Evolutionary conservation across 306 rosid species (phyloP).

Genomic region (Geum urbanum): DNA sequence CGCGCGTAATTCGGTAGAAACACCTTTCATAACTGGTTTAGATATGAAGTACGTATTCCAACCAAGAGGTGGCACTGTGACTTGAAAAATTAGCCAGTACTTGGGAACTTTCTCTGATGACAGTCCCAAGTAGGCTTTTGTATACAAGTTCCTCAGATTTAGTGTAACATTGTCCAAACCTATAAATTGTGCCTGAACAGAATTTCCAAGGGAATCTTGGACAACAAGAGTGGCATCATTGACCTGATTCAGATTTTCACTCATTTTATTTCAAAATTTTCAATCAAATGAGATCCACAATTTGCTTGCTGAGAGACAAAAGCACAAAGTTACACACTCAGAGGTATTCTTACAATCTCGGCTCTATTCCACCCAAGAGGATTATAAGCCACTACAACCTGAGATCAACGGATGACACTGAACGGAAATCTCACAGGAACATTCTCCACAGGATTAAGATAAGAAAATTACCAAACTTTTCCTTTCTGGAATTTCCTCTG

Average conservation of each 20-base stretch:
- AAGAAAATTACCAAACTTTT: constrained; percentile 56
- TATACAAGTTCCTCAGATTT: constrained; percentile 53
- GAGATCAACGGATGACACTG: constrained; percentile 13
- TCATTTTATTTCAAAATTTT: background rate
- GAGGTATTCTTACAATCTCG: constrained; percentile 58
- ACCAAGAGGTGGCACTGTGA: constrained; percentile 73
- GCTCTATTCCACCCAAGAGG: constrained; percentile 79
- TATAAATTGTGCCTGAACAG: constrained; percentile 49
- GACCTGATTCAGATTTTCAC: constrained; percentile 45
- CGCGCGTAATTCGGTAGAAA: no score
- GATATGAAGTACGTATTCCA: constrained; percentile 84
- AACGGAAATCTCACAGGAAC: background rate
- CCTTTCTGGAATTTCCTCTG: constrained; percentile 45
- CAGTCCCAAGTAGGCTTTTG: constrained; percentile 62
- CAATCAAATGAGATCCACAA: background rate
- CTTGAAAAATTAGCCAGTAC: constrained; percentile 79
- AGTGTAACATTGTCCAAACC: constrained; percentile 51
- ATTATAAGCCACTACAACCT: constrained; percentile 72
- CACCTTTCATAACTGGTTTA: constrained; percentile 42
- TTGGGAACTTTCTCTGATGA: constrained; percentile 49
- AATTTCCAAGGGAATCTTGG: constrained; percentile 62
- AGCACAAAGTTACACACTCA: constrained; percentile 29
- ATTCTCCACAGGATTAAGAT: background rate
- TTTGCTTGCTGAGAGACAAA: background rate
- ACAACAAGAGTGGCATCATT: constrained; percentile 56